Conservation (phyloP, 225 moss, liverwort and hornwort species). For the Anthoceros angustus region DNA sequence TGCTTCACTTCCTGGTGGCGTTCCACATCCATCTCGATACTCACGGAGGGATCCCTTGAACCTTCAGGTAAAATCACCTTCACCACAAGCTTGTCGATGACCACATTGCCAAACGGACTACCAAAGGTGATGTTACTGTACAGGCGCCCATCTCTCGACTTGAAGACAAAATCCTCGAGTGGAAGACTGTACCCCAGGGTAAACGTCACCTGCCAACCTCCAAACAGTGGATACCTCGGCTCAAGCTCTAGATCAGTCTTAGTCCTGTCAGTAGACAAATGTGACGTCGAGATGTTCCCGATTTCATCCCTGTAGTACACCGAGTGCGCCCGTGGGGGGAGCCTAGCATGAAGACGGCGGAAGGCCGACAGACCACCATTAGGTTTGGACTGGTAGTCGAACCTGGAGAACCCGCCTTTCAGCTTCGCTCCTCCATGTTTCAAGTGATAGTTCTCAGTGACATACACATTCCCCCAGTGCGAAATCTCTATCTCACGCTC, state of each 20-base stretch:
- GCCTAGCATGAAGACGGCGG: constrained; percentile 51
- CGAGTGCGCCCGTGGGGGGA: constrained; percentile 64
- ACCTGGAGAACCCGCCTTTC: constrained; percentile 73
- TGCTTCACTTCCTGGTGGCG: constrained; percentile 52
- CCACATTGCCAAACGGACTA: constrained; percentile 51
- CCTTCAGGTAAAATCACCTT: constrained; percentile 82
- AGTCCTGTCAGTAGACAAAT: constrained; percentile 44
- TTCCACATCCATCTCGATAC: constrained; percentile 43
- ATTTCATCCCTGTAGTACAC: constrained; percentile 94
- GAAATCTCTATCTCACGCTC: constrained; percentile 80
- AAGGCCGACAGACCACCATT: constrained; percentile 56
- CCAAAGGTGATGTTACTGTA: constrained; percentile 63
- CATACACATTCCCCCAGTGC: constrained; percentile 79
- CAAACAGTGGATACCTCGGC: constrained; percentile 80
- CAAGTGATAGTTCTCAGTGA: constrained; percentile 72
- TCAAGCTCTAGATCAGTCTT: constrained; percentile 72
- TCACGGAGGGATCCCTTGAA: constrained; percentile 30
- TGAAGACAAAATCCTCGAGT: constrained; percentile 64
- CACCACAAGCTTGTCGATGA: constrained; percentile 59
- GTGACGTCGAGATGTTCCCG: constrained; percentile 93
- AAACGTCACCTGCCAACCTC: constrained; percentile 88
- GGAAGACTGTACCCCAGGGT: constrained; percentile 75
- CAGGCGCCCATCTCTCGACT: constrained; percentile 53
- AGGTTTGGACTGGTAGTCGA: constrained; percentile 67
- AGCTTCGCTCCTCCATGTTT: constrained; percentile 63